Evolutionary conservation across 2,329 filamentous ascomycete species (phyloP), one percentile per base, ranked within the genome.

Genomic region (Talaromyces sp.): DNA sequence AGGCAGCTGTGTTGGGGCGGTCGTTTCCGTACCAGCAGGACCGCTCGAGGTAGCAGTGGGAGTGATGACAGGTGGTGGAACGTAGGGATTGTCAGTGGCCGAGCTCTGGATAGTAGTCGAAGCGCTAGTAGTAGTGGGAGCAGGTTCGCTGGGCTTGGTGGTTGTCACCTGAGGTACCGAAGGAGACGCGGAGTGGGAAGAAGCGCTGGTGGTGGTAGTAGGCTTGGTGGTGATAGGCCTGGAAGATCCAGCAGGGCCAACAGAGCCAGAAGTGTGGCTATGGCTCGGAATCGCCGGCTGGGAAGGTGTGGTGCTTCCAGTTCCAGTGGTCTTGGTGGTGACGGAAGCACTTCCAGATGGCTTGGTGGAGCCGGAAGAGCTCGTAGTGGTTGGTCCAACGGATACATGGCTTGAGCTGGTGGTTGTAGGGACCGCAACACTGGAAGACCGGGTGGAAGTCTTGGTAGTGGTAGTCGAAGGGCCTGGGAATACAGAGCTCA

Each of bases 1-100:
- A 23, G 92, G 92, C 62, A 96, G 82, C 40, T 81, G 80, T 0
- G 86, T 84, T 0, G 90, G 88, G 1, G 81, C 79, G 56, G 76
- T 78, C 30, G 77, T 80, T 7, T 77, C 70, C 33, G 74, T 69
- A 27, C 68, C 64, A 68, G 64, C 81, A 71, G 69, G 76, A 56
- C 67, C 66, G 8, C 71, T 71, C 3, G 68, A 65, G 5, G 72
- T 68, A 56, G 65, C 65, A 7, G 67, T 61, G n/a, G 63, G 34
- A 31, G 65, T 63, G 3, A 67, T 66, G 31, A 67, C 66, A 59
- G 64, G 65, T 23, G 66, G 66, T 16, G 67, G 64, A 31, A 61
- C 65, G 27, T 62, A 65, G 18, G 63, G 66, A 14, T 64, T 62
- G 6, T 63, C 62, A 50, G 58, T 59, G 8, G 62, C 57, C 5